Conservation (phyloP, 1,139 yeast species). For the Saccharomyces uvarum region DNA sequence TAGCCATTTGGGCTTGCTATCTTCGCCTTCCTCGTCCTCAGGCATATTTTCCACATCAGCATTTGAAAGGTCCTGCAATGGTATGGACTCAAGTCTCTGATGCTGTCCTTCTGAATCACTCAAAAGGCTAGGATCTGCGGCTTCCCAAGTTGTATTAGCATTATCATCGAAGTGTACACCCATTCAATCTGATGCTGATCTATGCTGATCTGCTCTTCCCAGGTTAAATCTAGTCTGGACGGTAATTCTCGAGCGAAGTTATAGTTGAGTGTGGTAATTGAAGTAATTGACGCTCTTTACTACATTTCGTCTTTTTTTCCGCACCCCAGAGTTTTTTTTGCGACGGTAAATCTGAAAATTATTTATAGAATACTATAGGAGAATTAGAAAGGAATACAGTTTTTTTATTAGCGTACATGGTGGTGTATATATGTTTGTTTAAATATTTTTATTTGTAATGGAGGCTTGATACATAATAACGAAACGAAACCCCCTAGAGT, state of each 20-base stretch:
- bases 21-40: neutral
- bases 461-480: neutral
- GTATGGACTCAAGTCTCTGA: neutral
- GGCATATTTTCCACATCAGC: slow-evolving; percentile 1
- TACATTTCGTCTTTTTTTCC: neutral
- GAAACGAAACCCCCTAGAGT: neutral
- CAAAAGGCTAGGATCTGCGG: neutral
- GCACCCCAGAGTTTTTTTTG: neutral
- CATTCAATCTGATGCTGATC: neutral
- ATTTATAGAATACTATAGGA: neutral
- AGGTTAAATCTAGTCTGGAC: neutral
- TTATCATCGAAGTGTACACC: neutral
- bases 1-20: slow-evolving; percentile 33
- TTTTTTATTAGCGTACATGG: neutral
- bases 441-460: neutral
- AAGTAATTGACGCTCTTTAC: neutral
- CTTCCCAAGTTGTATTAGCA: neutral
- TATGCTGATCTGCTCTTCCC: neutral
- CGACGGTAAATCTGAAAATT: neutral
- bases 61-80: slow-evolving; percentile 1
- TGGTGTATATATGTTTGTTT: neutral
- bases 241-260: neutral
- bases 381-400: neutral
- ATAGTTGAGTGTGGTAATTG: neutral
- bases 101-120: neutral